phyloP scores from a whole-genome alignment of 352 stramenopile species.

The Phytophthora tentaculata region DNA sequence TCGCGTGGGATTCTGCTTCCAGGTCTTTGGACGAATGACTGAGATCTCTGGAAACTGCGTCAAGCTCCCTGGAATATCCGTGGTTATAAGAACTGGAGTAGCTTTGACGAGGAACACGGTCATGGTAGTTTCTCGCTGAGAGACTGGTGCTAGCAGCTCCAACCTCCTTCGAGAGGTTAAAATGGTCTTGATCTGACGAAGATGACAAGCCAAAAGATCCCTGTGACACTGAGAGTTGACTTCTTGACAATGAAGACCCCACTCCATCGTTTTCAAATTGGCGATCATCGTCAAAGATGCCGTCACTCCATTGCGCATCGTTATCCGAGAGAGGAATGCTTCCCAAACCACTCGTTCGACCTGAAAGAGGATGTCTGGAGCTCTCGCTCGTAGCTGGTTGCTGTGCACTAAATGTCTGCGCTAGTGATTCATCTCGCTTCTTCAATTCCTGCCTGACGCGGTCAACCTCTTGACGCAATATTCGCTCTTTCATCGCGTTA shows the following conservation, averaged over 20 bases:
- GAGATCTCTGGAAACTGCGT: constrained; percentile 28
- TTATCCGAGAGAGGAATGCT: constrained; percentile 34
- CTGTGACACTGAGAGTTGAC: constrained; percentile 54
- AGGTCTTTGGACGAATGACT: constrained; percentile 23
- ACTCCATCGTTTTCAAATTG: constrained; percentile 38
- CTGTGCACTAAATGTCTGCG: constrained; percentile 26
- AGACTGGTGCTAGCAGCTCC: constrained; percentile 10
- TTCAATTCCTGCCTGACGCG: constrained; percentile 52
- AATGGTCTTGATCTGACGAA: constrained; percentile 18
- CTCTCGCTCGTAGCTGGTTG: constrained; percentile 10
- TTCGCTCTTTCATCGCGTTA: constrained; percentile 44
- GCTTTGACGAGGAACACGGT: constrained; percentile 9
- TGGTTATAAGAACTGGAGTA: constrained; percentile 14
- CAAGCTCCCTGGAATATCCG: constrained; percentile 25
- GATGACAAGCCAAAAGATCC: constrained; percentile 28
- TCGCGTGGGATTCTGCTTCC: constrained; percentile 9
- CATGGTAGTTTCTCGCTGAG: constrained; percentile 8
- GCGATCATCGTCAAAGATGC: constrained; percentile 38
- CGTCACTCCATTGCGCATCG: constrained; percentile 31
- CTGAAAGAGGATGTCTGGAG: constrained; percentile 11
- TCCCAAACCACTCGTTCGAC: constrained; percentile 15
- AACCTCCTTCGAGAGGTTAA: constrained; percentile 26
- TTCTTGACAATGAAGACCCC: constrained; percentile 62
- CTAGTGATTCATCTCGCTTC: constrained; percentile 34
- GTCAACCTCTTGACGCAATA: constrained; percentile 61